Percentiles rank a stretch among this genome's conserved stretches.
Evolutionary conservation across 495 filamentous ascomycete species (phyloP).

Genomic region (Aspergillus carlsbadensis): DNA sequence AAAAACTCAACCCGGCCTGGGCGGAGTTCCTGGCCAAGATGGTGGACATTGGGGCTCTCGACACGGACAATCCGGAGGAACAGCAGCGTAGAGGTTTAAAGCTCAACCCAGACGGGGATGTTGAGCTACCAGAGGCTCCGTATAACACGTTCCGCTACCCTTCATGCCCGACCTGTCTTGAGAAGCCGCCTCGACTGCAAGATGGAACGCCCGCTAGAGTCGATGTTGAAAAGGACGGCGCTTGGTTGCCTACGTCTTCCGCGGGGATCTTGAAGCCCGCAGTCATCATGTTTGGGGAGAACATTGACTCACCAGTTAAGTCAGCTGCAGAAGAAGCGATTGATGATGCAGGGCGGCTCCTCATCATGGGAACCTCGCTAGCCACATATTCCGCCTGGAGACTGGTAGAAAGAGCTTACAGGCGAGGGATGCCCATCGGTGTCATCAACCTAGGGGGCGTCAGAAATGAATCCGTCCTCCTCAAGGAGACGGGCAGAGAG

Average conservation of each 20-base stretch:
- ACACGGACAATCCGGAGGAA: slow-evolving; percentile 73
- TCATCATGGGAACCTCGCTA: slow-evolving; percentile 84
- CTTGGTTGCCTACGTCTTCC: slow-evolving; percentile 66
- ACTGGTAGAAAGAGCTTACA: slow-evolving; percentile 77
- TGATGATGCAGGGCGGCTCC: slow-evolving; percentile 67
- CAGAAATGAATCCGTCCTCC: slow-evolving; percentile 72
- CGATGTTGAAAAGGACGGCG: slow-evolving; percentile 76
- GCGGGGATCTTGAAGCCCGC: slow-evolving; percentile 86
- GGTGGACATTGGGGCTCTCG: slow-evolving; percentile 68
- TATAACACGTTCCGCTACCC: slow-evolving; percentile 92
- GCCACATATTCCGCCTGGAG: slow-evolving; percentile 96
- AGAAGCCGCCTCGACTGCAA: slow-evolving; percentile 56
- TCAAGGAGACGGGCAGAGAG: slow-evolving; percentile 41
- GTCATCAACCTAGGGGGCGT: slow-evolving; percentile 83
- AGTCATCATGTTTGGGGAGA: slow-evolving; percentile 96
- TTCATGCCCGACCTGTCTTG: slow-evolving; percentile 77
- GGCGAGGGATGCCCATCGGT: slow-evolving; percentile 79
- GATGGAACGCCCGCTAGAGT: slow-evolving; percentile 60
- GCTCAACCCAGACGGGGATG: slow-evolving; percentile 92
- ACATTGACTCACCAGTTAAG: slow-evolving; percentile 66
- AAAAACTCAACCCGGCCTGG: slow-evolving; percentile 84
- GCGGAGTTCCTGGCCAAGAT: slow-evolving; percentile 69
- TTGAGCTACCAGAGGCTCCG: slow-evolving; percentile 82
- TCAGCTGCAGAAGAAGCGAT: slow-evolving; percentile 75
- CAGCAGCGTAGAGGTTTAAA: slow-evolving; percentile 66